These are phyloP conservation scores for Cutaneotrichosporon cutaneum DNA, from an alignment of 1,284 basidiomycete species.

Conservation along the genomic window DNA sequence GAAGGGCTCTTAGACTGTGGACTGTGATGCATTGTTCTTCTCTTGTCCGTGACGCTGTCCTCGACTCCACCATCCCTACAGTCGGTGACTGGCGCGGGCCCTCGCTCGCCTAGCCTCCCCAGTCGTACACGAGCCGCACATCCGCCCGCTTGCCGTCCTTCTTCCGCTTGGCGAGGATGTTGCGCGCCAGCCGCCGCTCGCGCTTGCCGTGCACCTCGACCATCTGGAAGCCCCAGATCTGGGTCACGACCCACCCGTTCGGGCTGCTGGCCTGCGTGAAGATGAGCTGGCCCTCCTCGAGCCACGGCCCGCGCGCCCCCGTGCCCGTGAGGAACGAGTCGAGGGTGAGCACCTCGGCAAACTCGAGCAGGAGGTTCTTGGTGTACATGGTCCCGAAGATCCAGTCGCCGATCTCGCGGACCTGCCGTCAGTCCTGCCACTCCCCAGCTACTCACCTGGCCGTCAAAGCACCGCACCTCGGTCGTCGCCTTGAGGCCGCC, in stretches of 20 bases:
- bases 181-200: constrained; percentile 14
- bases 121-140: constrained; percentile 14
- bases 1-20: not conserved
- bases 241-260: constrained; percentile 12
- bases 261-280: constrained; percentile 5
- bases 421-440: not conserved
- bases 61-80: not conserved
- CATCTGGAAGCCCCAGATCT: constrained; percentile 19
- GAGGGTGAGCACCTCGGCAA: constrained; percentile 6
- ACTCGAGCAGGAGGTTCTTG: constrained; percentile 5
- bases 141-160: constrained; percentile 10
- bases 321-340: constrained; percentile 15
- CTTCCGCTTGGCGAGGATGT: constrained; percentile 10
- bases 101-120: not conserved
- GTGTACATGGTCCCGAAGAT: constrained; percentile 14
- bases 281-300: constrained; percentile 10
- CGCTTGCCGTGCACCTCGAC: constrained; percentile 4
- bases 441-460: constrained; percentile 1
- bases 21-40: not conserved
- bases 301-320: constrained; percentile 9
- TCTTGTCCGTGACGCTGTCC: not conserved
- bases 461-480: constrained; percentile 14
- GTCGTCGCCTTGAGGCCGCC: constrained; percentile 16
- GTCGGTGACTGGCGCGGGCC: too few species aligned
- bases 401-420: constrained; percentile 14